A percentile compares a stretch with the other conserved stretches of the same genome.
phyloP scores from a whole-genome alignment of 352 stramenopile genomes.

The Phytophthora hybrid region DNA sequence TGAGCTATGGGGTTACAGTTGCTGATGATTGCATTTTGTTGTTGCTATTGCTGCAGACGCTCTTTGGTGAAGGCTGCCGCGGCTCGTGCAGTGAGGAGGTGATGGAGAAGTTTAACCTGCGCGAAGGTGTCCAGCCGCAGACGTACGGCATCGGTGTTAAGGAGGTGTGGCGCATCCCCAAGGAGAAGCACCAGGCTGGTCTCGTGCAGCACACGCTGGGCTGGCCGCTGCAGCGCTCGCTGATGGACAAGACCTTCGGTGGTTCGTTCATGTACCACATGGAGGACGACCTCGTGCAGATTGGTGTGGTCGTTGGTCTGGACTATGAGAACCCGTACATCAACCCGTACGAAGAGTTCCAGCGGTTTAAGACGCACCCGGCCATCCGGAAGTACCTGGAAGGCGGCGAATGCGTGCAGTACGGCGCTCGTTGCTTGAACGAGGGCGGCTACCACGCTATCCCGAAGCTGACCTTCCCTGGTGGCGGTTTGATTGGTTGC shows the following conservation, averaged over 20 bases:
- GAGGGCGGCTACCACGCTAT: conserved; percentile 98
- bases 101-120: conserved; percentile 97
- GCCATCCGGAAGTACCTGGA: conserved; percentile 94
- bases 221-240: conserved; percentile 94
- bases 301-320: conserved; percentile 97
- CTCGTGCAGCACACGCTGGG: conserved; percentile 98
- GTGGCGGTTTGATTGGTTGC: conserved; percentile 96
- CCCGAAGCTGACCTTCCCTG: conserved; percentile 98
- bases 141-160: conserved; percentile 99
- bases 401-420: conserved; percentile 97
- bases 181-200: conserved; percentile 95
- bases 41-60: conserved; percentile 79
- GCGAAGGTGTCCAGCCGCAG: conserved; percentile 91
- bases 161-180: conserved; percentile 94
- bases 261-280: conserved; percentile 99
- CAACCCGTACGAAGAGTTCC: conserved; percentile 99
- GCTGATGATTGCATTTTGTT: conserved; percentile 13
- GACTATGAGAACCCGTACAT: conserved; percentile 99
- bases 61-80: conserved; percentile 98
- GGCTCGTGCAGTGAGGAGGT: conserved; percentile 97
- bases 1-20: neutral
- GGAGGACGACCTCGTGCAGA: conserved; percentile 95
- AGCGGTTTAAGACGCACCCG: conserved; percentile 99
- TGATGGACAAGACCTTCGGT: conserved; percentile 96
- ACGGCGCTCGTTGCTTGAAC: conserved; percentile 96